Conservation (phyloP, 1,284 basidiomycete genomes). For the Cutaneotrichosporon sp. region DNA sequence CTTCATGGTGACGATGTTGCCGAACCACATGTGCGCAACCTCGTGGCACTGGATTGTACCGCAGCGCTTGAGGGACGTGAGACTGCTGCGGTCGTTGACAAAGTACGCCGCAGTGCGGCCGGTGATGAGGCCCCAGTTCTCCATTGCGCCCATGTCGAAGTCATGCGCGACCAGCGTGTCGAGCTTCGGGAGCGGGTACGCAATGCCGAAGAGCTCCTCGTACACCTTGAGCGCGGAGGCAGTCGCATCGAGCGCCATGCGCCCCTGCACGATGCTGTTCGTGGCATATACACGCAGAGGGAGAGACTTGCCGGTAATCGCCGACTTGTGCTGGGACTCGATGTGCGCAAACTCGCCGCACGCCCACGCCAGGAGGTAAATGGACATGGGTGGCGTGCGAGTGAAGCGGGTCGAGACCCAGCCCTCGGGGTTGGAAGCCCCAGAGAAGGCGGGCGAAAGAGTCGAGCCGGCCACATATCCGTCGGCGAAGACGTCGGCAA, state of each 20-base stretch:
- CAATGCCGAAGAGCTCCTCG: constrained; percentile 86
- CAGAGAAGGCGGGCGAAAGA: constrained; percentile 28
- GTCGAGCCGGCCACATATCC: constrained; percentile 49
- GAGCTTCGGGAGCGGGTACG: constrained; percentile 89
- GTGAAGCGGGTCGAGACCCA: constrained; percentile 82
- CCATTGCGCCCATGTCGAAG: constrained; percentile 93
- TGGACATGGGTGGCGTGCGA: constrained; percentile 80
- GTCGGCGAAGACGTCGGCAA: constrained; percentile 38
- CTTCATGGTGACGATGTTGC: constrained; percentile 65
- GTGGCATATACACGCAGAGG: constrained; percentile 89
- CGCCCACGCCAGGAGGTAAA: constrained; percentile 88
- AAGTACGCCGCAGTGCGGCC: constrained; percentile 82
- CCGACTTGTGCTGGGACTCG: constrained; percentile 75
- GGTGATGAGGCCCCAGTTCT: constrained; percentile 94
- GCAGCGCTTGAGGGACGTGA: constrained; percentile 77
- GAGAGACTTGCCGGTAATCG: constrained; percentile 74
- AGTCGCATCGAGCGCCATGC: constrained; percentile 81
- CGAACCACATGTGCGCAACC: constrained; percentile 54
- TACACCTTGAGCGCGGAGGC: constrained; percentile 82
- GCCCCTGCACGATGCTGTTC: constrained; percentile 73
- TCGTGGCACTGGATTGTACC: constrained; percentile 60
- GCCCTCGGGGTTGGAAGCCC: constrained; percentile 24
- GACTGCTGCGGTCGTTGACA: constrained; percentile 74
- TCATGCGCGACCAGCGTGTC: constrained; percentile 81
- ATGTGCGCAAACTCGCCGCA: constrained; percentile 79